A percentile compares a stretch with the other conserved stretches of the same genome.
Conservation (phyloP, 495 filamentous ascomycete genomes). For the Coniosporium apollinis region DNA sequence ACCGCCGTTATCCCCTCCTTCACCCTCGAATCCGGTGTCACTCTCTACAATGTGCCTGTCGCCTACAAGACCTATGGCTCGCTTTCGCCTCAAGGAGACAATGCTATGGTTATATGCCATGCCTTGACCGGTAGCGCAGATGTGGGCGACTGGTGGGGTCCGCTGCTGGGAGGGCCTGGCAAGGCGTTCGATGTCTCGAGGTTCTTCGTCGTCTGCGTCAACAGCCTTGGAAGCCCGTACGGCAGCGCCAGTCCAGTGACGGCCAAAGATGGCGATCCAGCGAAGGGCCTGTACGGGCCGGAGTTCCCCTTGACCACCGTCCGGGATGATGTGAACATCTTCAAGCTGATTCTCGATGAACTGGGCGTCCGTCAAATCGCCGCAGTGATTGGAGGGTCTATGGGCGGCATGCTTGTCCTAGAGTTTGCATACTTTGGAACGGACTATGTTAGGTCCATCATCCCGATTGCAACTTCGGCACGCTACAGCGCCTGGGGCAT, state of each 20-base stretch:
- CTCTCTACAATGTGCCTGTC: slow-evolving; percentile 72
- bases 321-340: slow-evolving; percentile 84
- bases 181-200: slow-evolving; percentile 82
- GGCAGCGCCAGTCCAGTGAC: slow-evolving; percentile 93
- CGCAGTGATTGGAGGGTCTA: slow-evolving; percentile 86
- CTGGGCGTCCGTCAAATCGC: slow-evolving; percentile 76
- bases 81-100: slow-evolving; percentile 59
- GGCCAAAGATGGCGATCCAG: slow-evolving; percentile 57
- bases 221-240: slow-evolving; percentile 92
- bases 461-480: slow-evolving; percentile 88
- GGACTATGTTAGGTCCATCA: slow-evolving; percentile 79
- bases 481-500: slow-evolving; percentile 98
- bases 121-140: slow-evolving; percentile 91
- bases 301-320: slow-evolving; percentile 94
- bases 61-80: slow-evolving; percentile 79
- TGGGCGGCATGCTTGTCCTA: slow-evolving; percentile 93
- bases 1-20: slow-evolving; percentile 76
- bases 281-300: slow-evolving; percentile 69
- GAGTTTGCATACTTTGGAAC: slow-evolving; percentile 95
- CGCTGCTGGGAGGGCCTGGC: slow-evolving; percentile 72
- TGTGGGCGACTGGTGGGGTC: slow-evolving; percentile 97
- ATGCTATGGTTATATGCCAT: slow-evolving; percentile 94
- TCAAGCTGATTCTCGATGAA: slow-evolving; percentile 80
- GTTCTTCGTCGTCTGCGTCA: slow-evolving; percentile 91
- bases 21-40: slow-evolving; percentile 84